A percentile compares a stretch with the other conserved stretches of the same genome.
Evolutionary conservation across 768 basidiomycete species (phyloP).

Genomic region (Panellus pusillus): DNA sequence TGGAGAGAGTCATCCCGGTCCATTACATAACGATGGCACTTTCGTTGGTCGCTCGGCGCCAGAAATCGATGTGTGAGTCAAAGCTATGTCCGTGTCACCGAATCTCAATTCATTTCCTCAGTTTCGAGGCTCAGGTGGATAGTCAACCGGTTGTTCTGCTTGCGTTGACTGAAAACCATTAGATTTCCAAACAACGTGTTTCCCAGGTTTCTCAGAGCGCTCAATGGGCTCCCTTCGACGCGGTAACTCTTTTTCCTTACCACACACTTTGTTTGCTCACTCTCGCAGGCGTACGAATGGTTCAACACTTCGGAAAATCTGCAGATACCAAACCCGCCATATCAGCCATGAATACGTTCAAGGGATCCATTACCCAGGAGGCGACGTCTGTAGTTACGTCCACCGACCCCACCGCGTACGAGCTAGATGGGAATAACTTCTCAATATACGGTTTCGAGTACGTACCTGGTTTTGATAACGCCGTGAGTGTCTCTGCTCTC

Average conservation of each 20-base stretch:
- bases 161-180: background rate
- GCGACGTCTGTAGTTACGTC: conserved; percentile 69
- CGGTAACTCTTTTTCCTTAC: conserved; percentile 42
- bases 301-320: conserved; percentile 58
- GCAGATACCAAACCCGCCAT: conserved; percentile 50
- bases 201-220: conserved; percentile 77
- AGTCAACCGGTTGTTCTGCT: background rate
- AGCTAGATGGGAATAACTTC: conserved; percentile 50
- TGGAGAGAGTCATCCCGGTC: conserved; percentile 89
- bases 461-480: conserved; percentile 44
- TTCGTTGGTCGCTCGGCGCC: conserved; percentile 83
- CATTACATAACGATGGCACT: conserved; percentile 71
- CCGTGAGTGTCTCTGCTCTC: conserved; percentile 37
- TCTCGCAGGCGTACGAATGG: conserved; percentile 54
- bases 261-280: background rate
- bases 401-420: conserved; percentile 78
- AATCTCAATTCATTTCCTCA: background rate
- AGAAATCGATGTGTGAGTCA: conserved; percentile 83
- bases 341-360: conserved; percentile 62
- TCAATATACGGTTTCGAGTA: conserved; percentile 75
- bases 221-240: conserved; percentile 56
- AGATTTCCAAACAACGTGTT: conserved; percentile 1
- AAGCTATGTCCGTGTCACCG: background rate
- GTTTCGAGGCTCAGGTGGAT: conserved; percentile 51
- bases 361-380: conserved; percentile 79